Evolutionary conservation across 306 rosid species (phyloP).

Genomic region (Fragaria vesca): DNA sequence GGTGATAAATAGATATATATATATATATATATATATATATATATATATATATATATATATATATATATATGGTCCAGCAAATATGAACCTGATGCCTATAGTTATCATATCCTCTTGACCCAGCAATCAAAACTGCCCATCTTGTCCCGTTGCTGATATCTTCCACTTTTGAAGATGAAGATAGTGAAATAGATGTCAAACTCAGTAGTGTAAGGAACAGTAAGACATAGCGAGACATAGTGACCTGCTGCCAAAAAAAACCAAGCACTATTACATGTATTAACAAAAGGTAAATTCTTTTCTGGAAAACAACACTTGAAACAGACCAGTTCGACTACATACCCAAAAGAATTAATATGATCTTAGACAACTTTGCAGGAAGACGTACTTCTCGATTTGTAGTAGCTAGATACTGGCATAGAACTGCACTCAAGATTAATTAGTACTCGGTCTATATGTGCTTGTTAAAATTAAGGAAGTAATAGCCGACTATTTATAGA

Average conservation of each 20-base stretch:
- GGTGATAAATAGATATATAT: no score
- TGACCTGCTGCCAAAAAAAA: not conserved
- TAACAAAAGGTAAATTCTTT: no score
- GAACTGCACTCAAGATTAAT: not conserved
- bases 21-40: no score
- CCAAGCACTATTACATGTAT: not conserved
- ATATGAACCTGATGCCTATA: constrained; percentile 49
- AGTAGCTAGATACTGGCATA: not conserved
- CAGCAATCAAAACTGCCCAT: constrained; percentile 59
- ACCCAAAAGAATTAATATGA: not conserved
- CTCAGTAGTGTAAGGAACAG: not conserved
- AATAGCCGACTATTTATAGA: not conserved
- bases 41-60: no score
- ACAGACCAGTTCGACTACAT: not conserved
- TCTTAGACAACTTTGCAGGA: not conserved
- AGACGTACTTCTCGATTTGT: not conserved
- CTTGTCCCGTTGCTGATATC: constrained; percentile 24
- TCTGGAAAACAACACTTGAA: not conserved
- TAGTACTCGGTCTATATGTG: not conserved
- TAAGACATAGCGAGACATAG: not conserved
- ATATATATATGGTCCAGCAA: not conserved
- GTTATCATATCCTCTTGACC: constrained; percentile 34
- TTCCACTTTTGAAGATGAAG: not conserved
- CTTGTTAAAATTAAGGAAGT: not conserved
- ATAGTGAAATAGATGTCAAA: not conserved